Evolutionary conservation across 2,329 filamentous ascomycete species (phyloP), one percentile per base, ranked within the genome.

Genomic region (Sporothrix luriei): DNA sequence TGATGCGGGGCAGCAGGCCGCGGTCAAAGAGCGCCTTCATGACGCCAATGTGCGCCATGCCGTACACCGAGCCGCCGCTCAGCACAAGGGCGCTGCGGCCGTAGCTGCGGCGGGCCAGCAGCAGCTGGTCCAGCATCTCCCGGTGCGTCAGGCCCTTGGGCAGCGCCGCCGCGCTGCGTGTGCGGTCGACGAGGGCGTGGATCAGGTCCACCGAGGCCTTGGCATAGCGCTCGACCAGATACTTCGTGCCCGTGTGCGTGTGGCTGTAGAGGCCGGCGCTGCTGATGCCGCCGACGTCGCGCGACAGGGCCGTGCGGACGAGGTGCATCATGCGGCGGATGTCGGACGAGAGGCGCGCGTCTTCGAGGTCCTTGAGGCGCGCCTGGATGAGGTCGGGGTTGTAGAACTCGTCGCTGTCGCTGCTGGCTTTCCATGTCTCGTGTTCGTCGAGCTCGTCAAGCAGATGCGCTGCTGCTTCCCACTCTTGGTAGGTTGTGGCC

Each of bases 1-100:
- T 92, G 77, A 97, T 94, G 61, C 92, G 89, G 3, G 93, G 93
- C 2, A 97, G 83, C 14, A 97, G 83, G 9, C 87, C 86, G 3
- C 87, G 84, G 75, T 95, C 88, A 78, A 89, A 93, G 2, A 97
- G 83, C 4, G 90, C 86, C 78, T 96, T 96, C 68, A 96, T 82
- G 2, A 97, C 93, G 1, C 93, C 93, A 68, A 97, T 91, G 77
- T 97, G 93, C 71, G 91, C 91, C 91, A 97, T 96, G 52, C 93
- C 93, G 79, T 96, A 93, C 0, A 93, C 95, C 1, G 91, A 93
- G 2, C 93, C 93, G 9, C 93, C 93, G 4, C 93, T 96, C 11
- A 97, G 82, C 11, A 96, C 82, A 66, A 97, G 81, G 0, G 92
- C 93, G 72, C 90, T 95, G 72, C 93, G 86, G n/a, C 93, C 93